These are phyloP conservation scores for Coniochaeta sp. DNA, from an alignment of 2,329 filamentous ascomycete genomes.

Conservation along the genomic window DNA sequence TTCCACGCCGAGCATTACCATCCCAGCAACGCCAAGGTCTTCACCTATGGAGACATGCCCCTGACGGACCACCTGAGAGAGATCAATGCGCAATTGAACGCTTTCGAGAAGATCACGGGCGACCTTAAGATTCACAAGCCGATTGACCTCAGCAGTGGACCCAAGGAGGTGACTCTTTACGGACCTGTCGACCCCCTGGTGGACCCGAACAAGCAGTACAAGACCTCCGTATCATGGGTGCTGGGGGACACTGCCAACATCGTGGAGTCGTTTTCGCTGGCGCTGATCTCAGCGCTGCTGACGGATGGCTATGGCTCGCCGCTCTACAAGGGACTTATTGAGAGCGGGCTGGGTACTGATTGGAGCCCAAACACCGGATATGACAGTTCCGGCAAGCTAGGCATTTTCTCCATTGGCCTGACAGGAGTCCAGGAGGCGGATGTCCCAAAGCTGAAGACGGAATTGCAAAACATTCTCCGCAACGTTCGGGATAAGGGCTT, in stretches of 20 bases:
- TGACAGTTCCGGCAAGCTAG: conserved; percentile 67
- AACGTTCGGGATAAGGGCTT: conserved; percentile 72
- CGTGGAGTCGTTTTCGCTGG: conserved; percentile 80
- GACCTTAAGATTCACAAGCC: conserved; percentile 72
- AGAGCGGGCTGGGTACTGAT: conserved; percentile 82
- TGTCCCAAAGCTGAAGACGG: conserved; percentile 67
- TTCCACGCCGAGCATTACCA: conserved; percentile 95
- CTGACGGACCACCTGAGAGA: conserved; percentile 73
- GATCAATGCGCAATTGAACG: conserved; percentile 65
- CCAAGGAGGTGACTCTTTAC: conserved; percentile 61
- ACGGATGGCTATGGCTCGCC: conserved; percentile 95
- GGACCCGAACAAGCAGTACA: conserved; percentile 79
- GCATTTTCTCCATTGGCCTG: conserved; percentile 84
- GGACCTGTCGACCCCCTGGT: conserved; percentile 85
- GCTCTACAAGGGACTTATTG: conserved; percentile 80
- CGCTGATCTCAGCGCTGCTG: conserved; percentile 73
- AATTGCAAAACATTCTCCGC: conserved; percentile 64
- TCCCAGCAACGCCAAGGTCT: conserved; percentile 91
- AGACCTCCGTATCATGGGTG: conserved; percentile 91
- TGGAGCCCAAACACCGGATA: conserved; percentile 95
- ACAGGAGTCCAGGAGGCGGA: conserved; percentile 82
- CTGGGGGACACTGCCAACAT: conserved; percentile 77
- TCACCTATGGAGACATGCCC: conserved; percentile 93
- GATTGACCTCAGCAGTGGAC: conserved; percentile 60
- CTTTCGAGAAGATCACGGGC: conserved; percentile 63